Base-by-base conservation (phyloP, 2,329 filamentous ascomycete genomes). In the Shiraia bambusicola region DNA sequence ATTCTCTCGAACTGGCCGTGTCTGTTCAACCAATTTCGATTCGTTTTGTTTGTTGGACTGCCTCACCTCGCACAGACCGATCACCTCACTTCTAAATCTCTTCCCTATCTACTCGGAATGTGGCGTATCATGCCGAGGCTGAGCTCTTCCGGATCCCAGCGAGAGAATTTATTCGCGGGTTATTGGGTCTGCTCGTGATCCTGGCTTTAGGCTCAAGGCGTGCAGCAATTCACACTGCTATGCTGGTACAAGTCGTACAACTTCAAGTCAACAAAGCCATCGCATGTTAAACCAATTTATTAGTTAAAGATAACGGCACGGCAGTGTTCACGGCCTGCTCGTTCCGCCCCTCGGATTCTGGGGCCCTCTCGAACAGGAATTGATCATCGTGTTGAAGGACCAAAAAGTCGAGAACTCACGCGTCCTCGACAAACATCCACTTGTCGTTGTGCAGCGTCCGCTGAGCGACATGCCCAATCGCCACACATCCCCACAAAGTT, bases 291-390 rank as follows among this genome's bases (percentile, higher is more conserved):
- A 39, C 35, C 41, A 28, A 4, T 8, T 5, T 22, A 4, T 22
- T 22, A 8, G 8, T 5, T 22, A 22, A 5, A 8, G 19, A 33
- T 17, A 28, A 28, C 28, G 37, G 31, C 16, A 43, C 39, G 34
- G 40, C 44, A 40, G 28, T 19, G 31, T 40, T 34, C 37, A 28
- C 31, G 37, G 32, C 11, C 36, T 35, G 38, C 34, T 48, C 47
- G 45, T 38, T 42, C 32, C 32, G 37, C 37, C 28, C 28, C 32
- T 32, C 28, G 24, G 12, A 31, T 35, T 40, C 34, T 47, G 37
- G 40, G 37, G 43, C 46, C 32, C 16, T 32, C 48, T 43, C 51
- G 49, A 52, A 50, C 36, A 32, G 45, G 49, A 30, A 45, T 37
- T 35, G 52, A 54, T 54, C 49, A 41, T 24, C 51, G 34, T 11